phyloP scores from a whole-genome alignment of 2,329 filamentous ascomycete species.

The Fusarium subglutinans region DNA sequence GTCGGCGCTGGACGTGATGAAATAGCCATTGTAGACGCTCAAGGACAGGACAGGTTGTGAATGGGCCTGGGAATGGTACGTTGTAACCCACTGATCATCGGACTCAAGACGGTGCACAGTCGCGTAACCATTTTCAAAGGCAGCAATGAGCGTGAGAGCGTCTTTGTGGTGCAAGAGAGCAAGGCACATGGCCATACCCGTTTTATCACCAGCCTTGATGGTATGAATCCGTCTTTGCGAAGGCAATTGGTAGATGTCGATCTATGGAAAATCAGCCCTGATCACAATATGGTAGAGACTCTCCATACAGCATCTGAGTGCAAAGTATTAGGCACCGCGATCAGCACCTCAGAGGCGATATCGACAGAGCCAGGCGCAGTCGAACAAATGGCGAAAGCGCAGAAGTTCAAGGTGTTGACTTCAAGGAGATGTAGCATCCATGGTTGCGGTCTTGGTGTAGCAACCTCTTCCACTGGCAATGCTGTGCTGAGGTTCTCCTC shows the following conservation, averaged over 20 bases:
- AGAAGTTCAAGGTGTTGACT: constrained; percentile 97
- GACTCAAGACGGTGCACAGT: constrained; percentile 67
- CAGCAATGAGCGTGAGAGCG: constrained; percentile 72
- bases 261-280: constrained; percentile 48
- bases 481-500: constrained; percentile 72
- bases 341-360: constrained; percentile 59
- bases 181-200: constrained; percentile 91
- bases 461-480: constrained; percentile 74
- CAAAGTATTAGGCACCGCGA: constrained; percentile 84
- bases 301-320: constrained; percentile 71
- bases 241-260: constrained; percentile 88
- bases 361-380: constrained; percentile 41
- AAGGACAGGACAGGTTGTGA: constrained; percentile 84
- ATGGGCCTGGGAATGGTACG: constrained; percentile 76
- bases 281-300: background rate
- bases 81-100: constrained; percentile 55
- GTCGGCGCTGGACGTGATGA: constrained; percentile 86
- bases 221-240: constrained; percentile 74
- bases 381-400: constrained; percentile 76
- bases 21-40: constrained; percentile 65
- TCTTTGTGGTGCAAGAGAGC: constrained; percentile 63
- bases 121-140: constrained; percentile 86
- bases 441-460: constrained; percentile 67
- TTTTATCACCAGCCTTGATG: constrained; percentile 58
- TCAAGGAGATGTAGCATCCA: constrained; percentile 87